Evolutionary conservation across 257 asterid species (phyloP).

Genomic region (Ocimum tenuiflorum): DNA sequence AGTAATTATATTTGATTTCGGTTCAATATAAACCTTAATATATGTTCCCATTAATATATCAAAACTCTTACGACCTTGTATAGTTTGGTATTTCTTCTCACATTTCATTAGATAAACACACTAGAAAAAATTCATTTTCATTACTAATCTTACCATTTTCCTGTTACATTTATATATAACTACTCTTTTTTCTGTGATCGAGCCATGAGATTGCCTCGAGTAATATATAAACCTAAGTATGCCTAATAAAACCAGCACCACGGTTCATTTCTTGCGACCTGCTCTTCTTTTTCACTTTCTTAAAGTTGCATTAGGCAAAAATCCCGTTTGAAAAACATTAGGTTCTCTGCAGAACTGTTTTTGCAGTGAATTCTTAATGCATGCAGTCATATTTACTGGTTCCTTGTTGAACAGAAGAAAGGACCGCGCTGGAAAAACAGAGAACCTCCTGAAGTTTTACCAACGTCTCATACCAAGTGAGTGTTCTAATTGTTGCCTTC

Average conservation of each 20-base stretch:
- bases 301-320: not conserved
- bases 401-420: conserved; percentile 54
- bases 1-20: not conserved
- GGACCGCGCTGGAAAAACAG: conserved; percentile 71
- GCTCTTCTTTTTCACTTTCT: not conserved
- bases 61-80: not conserved
- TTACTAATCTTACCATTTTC: not conserved
- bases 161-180: not conserved
- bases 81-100: not conserved
- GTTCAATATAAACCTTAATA: not conserved
- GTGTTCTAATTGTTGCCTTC: conserved; percentile 21
- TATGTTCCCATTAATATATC: not conserved
- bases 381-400: not conserved
- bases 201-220: not conserved
- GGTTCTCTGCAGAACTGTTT: not conserved
- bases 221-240: not conserved
- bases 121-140: not conserved
- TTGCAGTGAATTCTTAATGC: conserved; percentile 8
- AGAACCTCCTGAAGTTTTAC: conserved; percentile 58
- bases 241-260: not conserved
- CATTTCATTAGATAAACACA: not conserved
- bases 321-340: not conserved
- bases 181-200: not conserved
- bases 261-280: not conserved
- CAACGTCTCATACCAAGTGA: conserved; percentile 80